A percentile compares a stretch with the other conserved stretches of the same genome.
Conservation (phyloP, 129 eudicot species). For the Artemisia annua region DNA sequence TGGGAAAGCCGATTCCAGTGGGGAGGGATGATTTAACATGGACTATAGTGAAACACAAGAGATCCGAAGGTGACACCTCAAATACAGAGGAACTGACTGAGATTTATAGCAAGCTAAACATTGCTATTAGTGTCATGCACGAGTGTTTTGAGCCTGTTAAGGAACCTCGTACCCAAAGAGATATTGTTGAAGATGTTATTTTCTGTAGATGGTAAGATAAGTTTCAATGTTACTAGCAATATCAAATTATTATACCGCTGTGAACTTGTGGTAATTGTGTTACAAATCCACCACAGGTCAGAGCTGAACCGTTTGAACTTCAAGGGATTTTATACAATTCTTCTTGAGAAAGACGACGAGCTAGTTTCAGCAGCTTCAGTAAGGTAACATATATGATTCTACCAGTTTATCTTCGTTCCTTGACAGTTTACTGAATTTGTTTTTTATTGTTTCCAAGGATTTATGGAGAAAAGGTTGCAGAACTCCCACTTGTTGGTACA, state of each 20-base stretch:
- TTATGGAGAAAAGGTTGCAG: slow-evolving; percentile 86
- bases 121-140: slow-evolving; percentile 85
- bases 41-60: slow-evolving; percentile 62
- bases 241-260: background rate
- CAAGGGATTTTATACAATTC: slow-evolving; percentile 77
- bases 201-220: slow-evolving; percentile 64
- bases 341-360: slow-evolving; percentile 88
- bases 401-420: slow-evolving; percentile 12
- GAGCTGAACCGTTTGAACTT: slow-evolving; percentile 86
- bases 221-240: background rate
- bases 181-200: slow-evolving; percentile 83
- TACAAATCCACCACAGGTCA: slow-evolving; percentile 51
- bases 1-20: slow-evolving; percentile 62
- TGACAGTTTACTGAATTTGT: slow-evolving; percentile 3
- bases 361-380: slow-evolving; percentile 72
- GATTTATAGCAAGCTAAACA: slow-evolving; percentile 66
- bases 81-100: slow-evolving; percentile 43
- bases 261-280: slow-evolving; percentile 13
- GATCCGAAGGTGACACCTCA: slow-evolving; percentile 27
- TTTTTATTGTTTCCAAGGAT: slow-evolving; percentile 45
- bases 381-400: slow-evolving; percentile 46
- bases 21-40: slow-evolving; percentile 70
- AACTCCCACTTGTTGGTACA: slow-evolving; percentile 86
- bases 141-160: slow-evolving; percentile 92
- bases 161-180: slow-evolving; percentile 76